Evolutionary conservation across 83 land plant genomes (phyloP).

Genomic region (Picea abies): DNA sequence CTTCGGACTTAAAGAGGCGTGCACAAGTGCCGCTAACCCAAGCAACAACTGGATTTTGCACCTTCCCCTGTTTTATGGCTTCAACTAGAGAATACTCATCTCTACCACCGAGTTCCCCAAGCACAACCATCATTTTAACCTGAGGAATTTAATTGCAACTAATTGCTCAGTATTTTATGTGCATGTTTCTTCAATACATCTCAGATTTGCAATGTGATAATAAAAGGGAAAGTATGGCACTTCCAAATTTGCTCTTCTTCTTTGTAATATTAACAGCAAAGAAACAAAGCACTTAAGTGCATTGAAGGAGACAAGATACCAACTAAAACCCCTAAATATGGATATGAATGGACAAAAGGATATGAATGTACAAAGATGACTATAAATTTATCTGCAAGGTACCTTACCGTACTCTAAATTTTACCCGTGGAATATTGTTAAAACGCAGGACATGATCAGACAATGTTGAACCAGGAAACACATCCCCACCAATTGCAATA

Average conservation of each 20-base stretch:
- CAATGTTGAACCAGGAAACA: too few relatives aligned
- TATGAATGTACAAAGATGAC: not conserved
- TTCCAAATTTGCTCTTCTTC: not conserved
- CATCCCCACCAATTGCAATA: too few relatives aligned
- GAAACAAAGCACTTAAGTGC: not conserved
- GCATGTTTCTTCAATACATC: not conserved
- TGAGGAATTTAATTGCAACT: conserved; percentile 23
- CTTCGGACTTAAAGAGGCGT: conserved; percentile 96
- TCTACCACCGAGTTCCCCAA: conserved; percentile 99
- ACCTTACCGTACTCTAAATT: too few relatives aligned
- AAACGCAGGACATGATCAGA: too few relatives aligned
- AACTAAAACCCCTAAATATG: not conserved
- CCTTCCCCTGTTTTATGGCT: conserved; percentile 88
- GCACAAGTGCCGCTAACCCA: conserved; percentile 99
- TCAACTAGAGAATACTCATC: too few relatives aligned
- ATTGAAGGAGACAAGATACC: not conserved
- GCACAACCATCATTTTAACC: conserved; percentile 97
- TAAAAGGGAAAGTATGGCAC: not conserved
- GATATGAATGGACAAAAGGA: not conserved
- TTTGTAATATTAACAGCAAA: not conserved
- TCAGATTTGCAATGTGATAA: too few relatives aligned
- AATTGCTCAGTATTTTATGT: not conserved
- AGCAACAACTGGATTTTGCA: conserved; percentile 95
- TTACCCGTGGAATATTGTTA: too few relatives aligned
- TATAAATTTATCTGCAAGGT: too few relatives aligned